A percentile compares a stretch with the other conserved stretches of the same genome.
Evolutionary conservation across 169 alveolate genomes (phyloP).

Genomic region (Ichthyophthirius multifiliis): DNA sequence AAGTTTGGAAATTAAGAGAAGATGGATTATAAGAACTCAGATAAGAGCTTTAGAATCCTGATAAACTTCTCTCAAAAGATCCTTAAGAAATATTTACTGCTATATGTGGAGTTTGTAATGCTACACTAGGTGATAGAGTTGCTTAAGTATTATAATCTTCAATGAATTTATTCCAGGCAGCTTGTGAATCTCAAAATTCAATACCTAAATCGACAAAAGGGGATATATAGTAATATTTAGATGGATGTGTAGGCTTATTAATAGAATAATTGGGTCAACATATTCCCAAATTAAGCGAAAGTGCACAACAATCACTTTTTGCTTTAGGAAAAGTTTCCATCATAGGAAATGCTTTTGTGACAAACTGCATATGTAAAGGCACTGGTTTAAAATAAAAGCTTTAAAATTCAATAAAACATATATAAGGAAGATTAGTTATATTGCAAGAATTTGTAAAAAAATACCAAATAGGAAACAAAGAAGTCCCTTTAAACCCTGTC

Average conservation of each 20-base stretch:
- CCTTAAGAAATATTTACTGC: slow-evolving; percentile 57
- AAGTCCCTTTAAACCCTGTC: slow-evolving; percentile 62
- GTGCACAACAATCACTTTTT: slow-evolving; percentile 68
- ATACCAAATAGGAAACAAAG: slow-evolving; percentile 58
- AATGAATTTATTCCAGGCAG: slow-evolving; percentile 41
- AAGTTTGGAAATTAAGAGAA: slow-evolving; percentile 75
- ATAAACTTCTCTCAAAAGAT: slow-evolving; percentile 41
- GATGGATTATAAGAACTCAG: slow-evolving; percentile 52
- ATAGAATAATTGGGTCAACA: slow-evolving; percentile 84
- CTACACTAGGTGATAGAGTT: slow-evolving; percentile 70
- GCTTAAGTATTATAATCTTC: slow-evolving; percentile 68
- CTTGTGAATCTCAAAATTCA: slow-evolving; percentile 32
- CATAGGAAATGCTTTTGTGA: slow-evolving; percentile 54
- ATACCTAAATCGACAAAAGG: slow-evolving; percentile 2
- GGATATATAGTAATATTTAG: slow-evolving; percentile 45
- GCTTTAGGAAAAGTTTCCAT: slow-evolving; percentile 65
- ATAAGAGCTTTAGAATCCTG: slow-evolving; percentile 14
- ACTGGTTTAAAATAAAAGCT: slow-evolving; percentile 50
- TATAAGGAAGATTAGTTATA: slow-evolving; percentile 71
- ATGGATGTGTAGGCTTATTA: slow-evolving; percentile 50
- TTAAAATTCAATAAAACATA: slow-evolving; percentile 61
- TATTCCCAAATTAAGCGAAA: slow-evolving; percentile 61
- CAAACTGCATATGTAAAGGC: slow-evolving; percentile 56
- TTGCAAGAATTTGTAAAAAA: slow-evolving; percentile 58
- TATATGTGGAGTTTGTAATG: slow-evolving; percentile 71